phyloP scores from a whole-genome alignment of 768 basidiomycete species.

The Tricholoma bakamatsutake region DNA sequence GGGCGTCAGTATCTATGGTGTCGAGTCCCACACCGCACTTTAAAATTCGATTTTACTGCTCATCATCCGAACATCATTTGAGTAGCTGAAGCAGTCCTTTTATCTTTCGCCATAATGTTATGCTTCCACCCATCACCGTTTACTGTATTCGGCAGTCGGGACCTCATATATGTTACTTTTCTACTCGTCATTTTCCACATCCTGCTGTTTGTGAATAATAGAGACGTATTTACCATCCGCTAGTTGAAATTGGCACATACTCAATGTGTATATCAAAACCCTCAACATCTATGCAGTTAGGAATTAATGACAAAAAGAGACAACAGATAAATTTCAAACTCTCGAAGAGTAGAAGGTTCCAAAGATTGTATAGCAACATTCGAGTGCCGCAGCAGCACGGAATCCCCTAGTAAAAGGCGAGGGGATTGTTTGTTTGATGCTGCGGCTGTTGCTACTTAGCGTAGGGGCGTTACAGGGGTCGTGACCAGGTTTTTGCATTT shows the following conservation, averaged over 20 bases:
- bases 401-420: slow-evolving; percentile 31
- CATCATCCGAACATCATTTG: too few species aligned
- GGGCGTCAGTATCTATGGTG: slow-evolving; percentile 26
- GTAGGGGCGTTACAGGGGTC: neutral
- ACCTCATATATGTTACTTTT: too few species aligned
- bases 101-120: neutral
- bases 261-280: too few species aligned
- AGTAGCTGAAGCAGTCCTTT: too few species aligned
- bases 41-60: neutral
- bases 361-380: slow-evolving; percentile 21
- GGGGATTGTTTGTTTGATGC: slow-evolving; percentile 25
- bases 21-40: slow-evolving; percentile 21
- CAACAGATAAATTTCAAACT: neutral
- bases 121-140: too few species aligned
- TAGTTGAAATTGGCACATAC: too few species aligned
- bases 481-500: slow-evolving; percentile 9
- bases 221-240: too few species aligned
- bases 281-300: too few species aligned
- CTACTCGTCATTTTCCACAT: too few species aligned
- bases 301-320: too few species aligned
- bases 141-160: too few species aligned
- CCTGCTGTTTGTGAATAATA: too few species aligned
- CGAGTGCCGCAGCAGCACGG: slow-evolving; percentile 20
- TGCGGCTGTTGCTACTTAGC: slow-evolving; percentile 16
- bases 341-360: slow-evolving; percentile 11